Conservation (phyloP, 108 stramenopile species). For the Chaetoceros muelleri region DNA sequence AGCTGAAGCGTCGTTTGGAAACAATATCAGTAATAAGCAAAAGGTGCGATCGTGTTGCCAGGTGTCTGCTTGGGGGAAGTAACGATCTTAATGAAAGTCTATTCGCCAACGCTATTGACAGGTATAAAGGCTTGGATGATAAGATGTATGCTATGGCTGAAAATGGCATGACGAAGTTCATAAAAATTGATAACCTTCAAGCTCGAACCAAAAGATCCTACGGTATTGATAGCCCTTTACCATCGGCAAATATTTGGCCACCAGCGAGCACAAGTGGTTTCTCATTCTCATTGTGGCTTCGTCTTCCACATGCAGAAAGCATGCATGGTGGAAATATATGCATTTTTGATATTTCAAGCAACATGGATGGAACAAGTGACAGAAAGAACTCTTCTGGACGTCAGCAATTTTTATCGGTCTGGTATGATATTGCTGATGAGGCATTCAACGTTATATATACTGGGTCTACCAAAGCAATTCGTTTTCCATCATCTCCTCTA, state of each 20-base stretch:
- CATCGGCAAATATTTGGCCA: constrained; percentile 51
- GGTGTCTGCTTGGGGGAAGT: constrained; percentile 64
- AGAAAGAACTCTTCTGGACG: constrained; percentile 28
- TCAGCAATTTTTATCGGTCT: constrained; percentile 56
- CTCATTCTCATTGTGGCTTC: constrained; percentile 70
- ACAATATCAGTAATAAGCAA: constrained; percentile 67
- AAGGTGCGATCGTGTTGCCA: constrained; percentile 54
- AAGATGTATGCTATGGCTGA: constrained; percentile 65
- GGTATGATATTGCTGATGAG: constrained; percentile 64
- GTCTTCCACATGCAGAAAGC: constrained; percentile 36
- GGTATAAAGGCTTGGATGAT: constrained; percentile 65
- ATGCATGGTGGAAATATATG: constrained; percentile 51
- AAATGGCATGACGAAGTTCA: constrained; percentile 55
- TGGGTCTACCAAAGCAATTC: constrained; percentile 44
- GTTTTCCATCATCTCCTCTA: constrained; percentile 74
- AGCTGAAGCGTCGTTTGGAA: constrained; percentile 52
- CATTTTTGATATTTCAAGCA: constrained; percentile 63
- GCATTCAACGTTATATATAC: constrained; percentile 51
- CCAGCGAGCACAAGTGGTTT: constrained; percentile 61
- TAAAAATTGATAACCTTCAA: constrained; percentile 68
- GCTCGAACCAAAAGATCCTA: constrained; percentile 40
- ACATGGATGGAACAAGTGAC: constrained; percentile 12
- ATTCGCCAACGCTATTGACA: constrained; percentile 50
- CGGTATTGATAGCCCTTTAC: constrained; percentile 24
- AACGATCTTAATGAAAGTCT: constrained; percentile 6